Evolutionary conservation across 768 basidiomycete species (phyloP), one percentile per base, ranked within the genome.

Genomic region (Hydnomerulius pinastri): DNA sequence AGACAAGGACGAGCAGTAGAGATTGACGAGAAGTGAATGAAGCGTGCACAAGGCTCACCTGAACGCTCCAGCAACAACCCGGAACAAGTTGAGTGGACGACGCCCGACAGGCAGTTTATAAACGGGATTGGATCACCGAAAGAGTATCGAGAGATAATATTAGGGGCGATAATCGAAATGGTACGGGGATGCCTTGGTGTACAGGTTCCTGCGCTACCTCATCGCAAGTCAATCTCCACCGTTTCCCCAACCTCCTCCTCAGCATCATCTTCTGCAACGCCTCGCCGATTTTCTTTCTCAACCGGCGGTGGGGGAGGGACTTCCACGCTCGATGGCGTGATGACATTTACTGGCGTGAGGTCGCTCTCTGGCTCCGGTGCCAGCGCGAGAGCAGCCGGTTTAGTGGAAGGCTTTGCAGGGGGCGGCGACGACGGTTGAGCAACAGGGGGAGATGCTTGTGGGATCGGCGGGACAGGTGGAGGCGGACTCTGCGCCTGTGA

Each of bases 211-310:
- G 23, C 4, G 2, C 28, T 12, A 37, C 30, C 18, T 23, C 55
- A 78, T 58, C 77, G 72, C 68, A 83, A 68, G 33, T 78, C 74
- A 54, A 89, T 86, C 59, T 90, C 89, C 27, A 81, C 88, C 5
- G 86, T 90, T 64, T 86, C 86, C 0, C 88, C 90, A 39, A 90
- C 78, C 25, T 90, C 90, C 45, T 88, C 88, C 30, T 88, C 87
- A 0, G 66, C 78, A 8, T 83, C 67, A 23, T 85, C 85, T 27
- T 82, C 85, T 18, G 67, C 60, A 17, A 68, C 58, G 8, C 67
- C 70, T 53, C 71, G 62, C 45, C 71, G 63, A 28, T 68, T 71
- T 65, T 90, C 86, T 69, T 92, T 90, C 63, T 87, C 85, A 12
- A 88, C 77, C 1, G 86, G 87, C 21, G 89, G 87, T 4, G 90